These are phyloP conservation scores for Arctium minus DNA, from an alignment of 129 eudicot genomes.

Conservation along the genomic window DNA sequence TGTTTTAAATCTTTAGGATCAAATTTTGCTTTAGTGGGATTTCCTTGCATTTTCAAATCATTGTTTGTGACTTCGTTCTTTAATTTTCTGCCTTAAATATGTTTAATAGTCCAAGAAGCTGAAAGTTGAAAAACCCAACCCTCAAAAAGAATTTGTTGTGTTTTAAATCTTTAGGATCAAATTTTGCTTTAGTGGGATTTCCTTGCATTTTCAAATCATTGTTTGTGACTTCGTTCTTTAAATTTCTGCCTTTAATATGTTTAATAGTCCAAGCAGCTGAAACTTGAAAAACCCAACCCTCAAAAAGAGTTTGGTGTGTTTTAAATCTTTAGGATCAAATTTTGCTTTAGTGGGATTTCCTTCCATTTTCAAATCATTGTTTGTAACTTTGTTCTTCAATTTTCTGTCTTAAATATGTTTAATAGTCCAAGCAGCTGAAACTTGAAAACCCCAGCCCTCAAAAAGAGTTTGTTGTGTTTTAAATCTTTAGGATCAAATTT, in stretches of 20 bases:
- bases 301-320: not conserved
- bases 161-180: not conserved
- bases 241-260: not conserved
- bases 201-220: slow-evolving; percentile 3
- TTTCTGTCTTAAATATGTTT: slow-evolving; percentile 1
- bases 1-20: not conserved
- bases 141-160: not conserved
- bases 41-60: slow-evolving; percentile 6
- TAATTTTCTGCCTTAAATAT: not conserved
- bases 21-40: not conserved
- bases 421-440: slow-evolving; percentile 9
- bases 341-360: not conserved
- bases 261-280: slow-evolving; percentile 5
- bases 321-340: not conserved
- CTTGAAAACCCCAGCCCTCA: not conserved
- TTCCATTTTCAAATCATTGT: slow-evolving; percentile 1
- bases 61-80: not conserved
- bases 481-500: too few relatives aligned
- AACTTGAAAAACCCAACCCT: not conserved
- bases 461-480: too few relatives aligned
- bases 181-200: not conserved
- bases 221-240: not conserved
- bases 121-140: not conserved
- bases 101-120: slow-evolving; percentile 5
- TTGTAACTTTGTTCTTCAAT: not conserved